A percentile compares a stretch with the other conserved stretches of the same genome.
Conservation (phyloP, 2,329 filamentous ascomycete species). For the Aureobasidium sp. region DNA sequence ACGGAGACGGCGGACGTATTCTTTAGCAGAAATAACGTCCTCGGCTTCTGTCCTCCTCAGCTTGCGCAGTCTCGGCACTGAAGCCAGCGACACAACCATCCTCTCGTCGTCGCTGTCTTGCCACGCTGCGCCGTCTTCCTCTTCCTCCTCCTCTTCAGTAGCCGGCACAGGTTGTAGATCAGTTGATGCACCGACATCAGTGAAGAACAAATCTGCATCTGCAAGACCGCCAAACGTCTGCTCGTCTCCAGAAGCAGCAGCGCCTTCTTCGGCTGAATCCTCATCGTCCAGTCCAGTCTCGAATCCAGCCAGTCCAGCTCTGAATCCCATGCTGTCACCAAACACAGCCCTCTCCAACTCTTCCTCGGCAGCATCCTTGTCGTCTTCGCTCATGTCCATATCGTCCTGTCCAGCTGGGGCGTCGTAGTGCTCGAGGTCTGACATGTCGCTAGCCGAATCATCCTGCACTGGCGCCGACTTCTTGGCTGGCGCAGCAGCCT, state of each 20-base stretch:
- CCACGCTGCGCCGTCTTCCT: constrained; percentile 58
- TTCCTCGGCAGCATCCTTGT: constrained; percentile 73
- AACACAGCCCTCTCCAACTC: constrained; percentile 75
- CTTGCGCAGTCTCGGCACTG: constrained; percentile 70
- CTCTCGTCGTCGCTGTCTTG: constrained; percentile 94
- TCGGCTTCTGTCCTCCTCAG: constrained; percentile 73
- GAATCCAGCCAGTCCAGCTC: constrained; percentile 60
- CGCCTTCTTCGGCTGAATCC: constrained; percentile 24
- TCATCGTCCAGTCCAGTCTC: constrained; percentile 42
- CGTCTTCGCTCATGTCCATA: constrained; percentile 35
- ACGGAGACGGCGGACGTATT: constrained; percentile 74
- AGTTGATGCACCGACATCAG: constrained; percentile 57
- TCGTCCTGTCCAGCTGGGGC: constrained; percentile 5
- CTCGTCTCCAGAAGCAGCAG: constrained; percentile 16
- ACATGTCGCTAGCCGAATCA: constrained; percentile 14
- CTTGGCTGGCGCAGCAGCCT: constrained; percentile 2
- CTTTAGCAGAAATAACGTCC: constrained; percentile 76
- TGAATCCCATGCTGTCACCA: constrained; percentile 77
- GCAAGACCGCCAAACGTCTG: constrained; percentile 54
- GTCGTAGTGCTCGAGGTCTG: constrained; percentile 13
- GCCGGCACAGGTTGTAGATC: constrained; percentile 33
- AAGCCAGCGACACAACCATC: constrained; percentile 72
- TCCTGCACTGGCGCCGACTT: neutral
- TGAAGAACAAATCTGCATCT: constrained; percentile 73
- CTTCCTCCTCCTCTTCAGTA: constrained; percentile 36